Conservation (phyloP, 78 protist species). For the Diacronema lutheri region DNA sequence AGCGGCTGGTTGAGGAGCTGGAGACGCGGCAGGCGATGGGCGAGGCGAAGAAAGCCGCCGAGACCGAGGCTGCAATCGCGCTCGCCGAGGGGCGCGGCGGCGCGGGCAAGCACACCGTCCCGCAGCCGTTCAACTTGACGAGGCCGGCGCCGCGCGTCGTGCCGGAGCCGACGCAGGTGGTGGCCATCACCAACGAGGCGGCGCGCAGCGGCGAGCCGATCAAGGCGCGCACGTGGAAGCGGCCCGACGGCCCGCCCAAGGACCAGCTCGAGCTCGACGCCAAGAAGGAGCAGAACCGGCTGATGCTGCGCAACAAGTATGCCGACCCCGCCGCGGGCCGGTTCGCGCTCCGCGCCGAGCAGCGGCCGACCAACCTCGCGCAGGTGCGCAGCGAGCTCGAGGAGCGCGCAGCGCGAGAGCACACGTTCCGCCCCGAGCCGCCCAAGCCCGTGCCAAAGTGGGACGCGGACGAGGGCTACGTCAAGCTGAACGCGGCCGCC, state of each 20-base stretch:
- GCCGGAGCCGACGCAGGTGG: conserved; percentile 14
- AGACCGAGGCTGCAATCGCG: neutral
- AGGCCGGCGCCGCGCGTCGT: neutral
- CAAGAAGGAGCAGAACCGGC: neutral
- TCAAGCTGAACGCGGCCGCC: conserved; percentile 35
- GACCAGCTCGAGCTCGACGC: conserved; percentile 5
- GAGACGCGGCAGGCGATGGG: neutral
- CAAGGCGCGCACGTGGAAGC: no score
- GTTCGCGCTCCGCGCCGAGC: neutral
- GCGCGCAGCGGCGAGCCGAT: neutral
- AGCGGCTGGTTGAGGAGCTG: neutral
- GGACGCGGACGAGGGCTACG: neutral
- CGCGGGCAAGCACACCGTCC: neutral
- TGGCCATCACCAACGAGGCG: neutral
- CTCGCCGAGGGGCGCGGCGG: neutral
- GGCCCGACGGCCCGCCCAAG: no score
- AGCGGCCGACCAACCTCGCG: conserved; percentile 18
- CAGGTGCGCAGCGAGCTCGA: neutral
- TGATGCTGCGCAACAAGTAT: neutral
- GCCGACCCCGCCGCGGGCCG: neutral
- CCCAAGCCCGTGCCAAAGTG: no score
- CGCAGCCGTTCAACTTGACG: conserved; percentile 36
- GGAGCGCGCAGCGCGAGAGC: neutral
- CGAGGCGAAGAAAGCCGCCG: neutral
- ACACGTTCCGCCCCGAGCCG: no score